Evolutionary conservation across 176 grass and related monocot genomes (phyloP).

Genomic region (Triticum dicoccoides): DNA sequence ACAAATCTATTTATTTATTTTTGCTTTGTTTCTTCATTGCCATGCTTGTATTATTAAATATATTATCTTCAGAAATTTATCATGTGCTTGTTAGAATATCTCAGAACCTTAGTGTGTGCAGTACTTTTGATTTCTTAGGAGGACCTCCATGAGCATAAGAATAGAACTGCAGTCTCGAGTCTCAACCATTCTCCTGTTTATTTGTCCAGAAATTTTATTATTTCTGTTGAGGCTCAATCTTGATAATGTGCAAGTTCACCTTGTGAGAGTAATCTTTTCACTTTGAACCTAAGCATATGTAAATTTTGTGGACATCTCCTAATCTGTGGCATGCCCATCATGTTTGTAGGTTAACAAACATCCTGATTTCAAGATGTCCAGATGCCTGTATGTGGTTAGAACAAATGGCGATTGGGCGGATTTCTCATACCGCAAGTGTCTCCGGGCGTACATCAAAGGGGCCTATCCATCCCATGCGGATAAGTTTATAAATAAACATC

Average conservation of each 20-base stretch:
- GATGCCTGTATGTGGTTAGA: constrained; percentile 75
- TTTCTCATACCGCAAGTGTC: constrained; percentile 89
- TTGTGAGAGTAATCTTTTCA: constrained; percentile 12
- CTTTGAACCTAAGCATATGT: not conserved
- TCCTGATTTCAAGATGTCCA: constrained; percentile 47
- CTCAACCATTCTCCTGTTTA: not conserved
- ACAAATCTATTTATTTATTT: not conserved
- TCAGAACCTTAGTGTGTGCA: not conserved
- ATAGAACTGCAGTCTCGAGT: not conserved
- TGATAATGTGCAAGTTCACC: not conserved
- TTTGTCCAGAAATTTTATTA: not conserved
- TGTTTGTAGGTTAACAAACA: constrained; percentile 62
- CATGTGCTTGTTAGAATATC: constrained; percentile 14
- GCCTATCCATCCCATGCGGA: constrained; percentile 64
- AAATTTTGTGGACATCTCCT: not conserved
- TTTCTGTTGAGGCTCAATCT: not conserved
- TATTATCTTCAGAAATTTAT: not conserved
- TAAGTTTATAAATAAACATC: constrained; percentile 50
- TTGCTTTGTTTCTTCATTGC: not conserved
- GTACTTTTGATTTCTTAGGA: constrained; percentile 12
- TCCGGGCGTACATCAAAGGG: constrained; percentile 49
- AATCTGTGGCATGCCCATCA: not conserved
- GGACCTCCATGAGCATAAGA: not conserved
- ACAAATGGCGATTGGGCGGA: constrained; percentile 63
- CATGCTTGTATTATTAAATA: not conserved